A percentile compares a stretch with the other conserved stretches of the same genome.
Evolutionary conservation across 768 basidiomycete genomes (phyloP).

Genomic region (Rhodotorula toruloides): DNA sequence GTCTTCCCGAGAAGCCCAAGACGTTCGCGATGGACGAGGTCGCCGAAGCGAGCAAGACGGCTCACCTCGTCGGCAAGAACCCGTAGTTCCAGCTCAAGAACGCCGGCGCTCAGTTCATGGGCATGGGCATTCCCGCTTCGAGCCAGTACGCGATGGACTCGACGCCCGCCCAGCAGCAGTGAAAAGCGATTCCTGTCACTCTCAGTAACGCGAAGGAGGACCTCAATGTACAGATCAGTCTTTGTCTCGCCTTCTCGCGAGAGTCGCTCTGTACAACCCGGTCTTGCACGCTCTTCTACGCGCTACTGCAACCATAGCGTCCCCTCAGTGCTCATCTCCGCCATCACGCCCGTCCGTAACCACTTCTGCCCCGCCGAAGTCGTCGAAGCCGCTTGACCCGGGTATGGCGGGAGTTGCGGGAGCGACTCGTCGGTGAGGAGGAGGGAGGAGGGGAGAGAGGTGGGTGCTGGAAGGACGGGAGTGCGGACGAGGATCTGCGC

Average conservation of each 20-base stretch:
- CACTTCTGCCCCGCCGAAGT: conserved; percentile 5
- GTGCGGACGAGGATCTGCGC: conserved; percentile 30
- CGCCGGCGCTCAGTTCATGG: conserved; percentile 44
- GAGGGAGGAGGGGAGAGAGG: conserved; percentile 17
- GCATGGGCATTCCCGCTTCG: conserved; percentile 44
- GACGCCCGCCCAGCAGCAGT: too few relatives aligned
- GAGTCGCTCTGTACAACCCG: too few relatives aligned
- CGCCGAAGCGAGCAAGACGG: conserved; percentile 38
- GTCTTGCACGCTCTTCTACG: too few relatives aligned
- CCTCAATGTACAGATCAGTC: too few relatives aligned
- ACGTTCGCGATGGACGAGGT: conserved; percentile 42
- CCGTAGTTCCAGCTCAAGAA: conserved; percentile 38
- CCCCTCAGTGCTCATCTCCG: conserved; percentile 32
- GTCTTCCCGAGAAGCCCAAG: conserved; percentile 40
- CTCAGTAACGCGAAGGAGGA: too few relatives aligned
- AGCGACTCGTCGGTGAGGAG: conserved; percentile 8
- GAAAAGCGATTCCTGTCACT: too few relatives aligned
- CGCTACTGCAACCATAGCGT: conserved; percentile 28
- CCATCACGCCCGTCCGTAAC: conserved; percentile 31
- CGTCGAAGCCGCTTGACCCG: background rate
- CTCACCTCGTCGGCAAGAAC: conserved; percentile 45
- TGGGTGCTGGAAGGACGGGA: conserved; percentile 18
- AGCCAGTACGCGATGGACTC: too few relatives aligned
- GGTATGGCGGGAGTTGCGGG: conserved; percentile 17
- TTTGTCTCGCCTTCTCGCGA: too few relatives aligned